phyloP scores from a whole-genome alignment of 176 grass and related monocot species.

The Rhynchospora breviuscula region DNA sequence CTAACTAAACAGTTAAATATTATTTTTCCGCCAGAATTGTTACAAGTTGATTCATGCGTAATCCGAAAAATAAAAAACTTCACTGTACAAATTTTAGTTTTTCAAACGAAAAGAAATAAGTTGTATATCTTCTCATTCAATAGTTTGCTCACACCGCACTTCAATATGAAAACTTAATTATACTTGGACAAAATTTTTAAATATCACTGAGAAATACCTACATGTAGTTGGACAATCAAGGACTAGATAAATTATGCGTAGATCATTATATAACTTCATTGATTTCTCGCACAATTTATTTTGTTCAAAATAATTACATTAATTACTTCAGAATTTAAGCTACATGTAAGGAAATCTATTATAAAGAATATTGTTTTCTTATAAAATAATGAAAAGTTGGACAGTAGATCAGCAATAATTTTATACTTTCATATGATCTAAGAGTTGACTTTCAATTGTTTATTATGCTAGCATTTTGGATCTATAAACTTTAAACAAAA shows the following conservation, averaged over 20 bases:
- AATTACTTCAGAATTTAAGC: too few relatives aligned
- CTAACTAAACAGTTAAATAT: neutral
- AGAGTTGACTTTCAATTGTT: slow-evolving; percentile 18
- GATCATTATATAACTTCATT: neutral
- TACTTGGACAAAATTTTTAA: neutral
- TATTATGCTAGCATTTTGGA: slow-evolving; percentile 1
- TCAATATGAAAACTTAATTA: neutral
- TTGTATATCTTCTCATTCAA: neutral
- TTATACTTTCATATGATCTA: neutral
- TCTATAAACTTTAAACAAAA: neutral
- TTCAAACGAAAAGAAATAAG: neutral
- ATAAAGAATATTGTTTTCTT: neutral
- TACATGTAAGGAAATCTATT: neutral
- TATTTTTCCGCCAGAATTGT: too few relatives aligned
- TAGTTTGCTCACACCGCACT: neutral
- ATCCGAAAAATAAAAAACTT: neutral
- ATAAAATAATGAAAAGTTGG: neutral
- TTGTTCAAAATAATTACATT: neutral
- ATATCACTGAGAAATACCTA: neutral
- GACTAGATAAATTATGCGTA: neutral
- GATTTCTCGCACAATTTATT: neutral
- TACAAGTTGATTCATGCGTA: too few relatives aligned
- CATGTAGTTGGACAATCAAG: too few relatives aligned
- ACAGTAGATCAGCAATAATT: neutral
- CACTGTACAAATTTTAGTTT: neutral